Base-by-base conservation (phyloP, 2,329 filamentous ascomycete species). In the Aspergillus calidoustus region DNA sequence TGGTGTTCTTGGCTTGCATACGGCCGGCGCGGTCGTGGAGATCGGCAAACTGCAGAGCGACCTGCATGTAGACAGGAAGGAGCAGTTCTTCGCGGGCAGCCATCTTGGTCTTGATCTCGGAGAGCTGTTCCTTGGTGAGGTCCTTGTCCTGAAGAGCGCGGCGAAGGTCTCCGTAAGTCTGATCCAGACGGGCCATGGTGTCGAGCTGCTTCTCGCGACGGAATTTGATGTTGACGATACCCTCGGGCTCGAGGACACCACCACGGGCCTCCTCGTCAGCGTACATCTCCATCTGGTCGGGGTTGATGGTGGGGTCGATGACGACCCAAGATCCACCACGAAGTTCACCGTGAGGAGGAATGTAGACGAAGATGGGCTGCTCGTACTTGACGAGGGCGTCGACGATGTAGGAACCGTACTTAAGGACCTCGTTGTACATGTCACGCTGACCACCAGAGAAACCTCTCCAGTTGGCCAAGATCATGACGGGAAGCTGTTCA, bases 381-480 rank as follows among this genome's bases (percentile, higher is more conserved):
- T 99, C 92, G 76, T 92, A 99, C 82, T 97, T 96, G 84, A 97
- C 93, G 52, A 99, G 89, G 59, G 94, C 94, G 74, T 99, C 95
- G 70, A 99, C 95, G 75, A 99, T 99, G 86, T 95, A 98, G 19
- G 94, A 97, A 76, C 95, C 95, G 75, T 99, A 99, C 85, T 99
- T 99, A 80, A 99, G 88, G 17, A 99, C 95, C 82, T 99, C 95
- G 83, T 98, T 97, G 88, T 96, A 99, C 95, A 99, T 99, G 81
- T 99, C 95, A 71, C 94, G 92, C 82, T 99, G 95, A 68, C 95
- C 95, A 84, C 95, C 95, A 69, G 95, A 99, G 92, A 99, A 99
- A 84, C 95, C 95, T 88, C 95, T 90, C 95, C 95, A 99, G 86
- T 99, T 99, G 81, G 95, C 95, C 67, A 99, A 88, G 76, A 99